Base-by-base conservation (phyloP, 495 filamentous ascomycete species). In the Aspergillus olivimuriae region DNA sequence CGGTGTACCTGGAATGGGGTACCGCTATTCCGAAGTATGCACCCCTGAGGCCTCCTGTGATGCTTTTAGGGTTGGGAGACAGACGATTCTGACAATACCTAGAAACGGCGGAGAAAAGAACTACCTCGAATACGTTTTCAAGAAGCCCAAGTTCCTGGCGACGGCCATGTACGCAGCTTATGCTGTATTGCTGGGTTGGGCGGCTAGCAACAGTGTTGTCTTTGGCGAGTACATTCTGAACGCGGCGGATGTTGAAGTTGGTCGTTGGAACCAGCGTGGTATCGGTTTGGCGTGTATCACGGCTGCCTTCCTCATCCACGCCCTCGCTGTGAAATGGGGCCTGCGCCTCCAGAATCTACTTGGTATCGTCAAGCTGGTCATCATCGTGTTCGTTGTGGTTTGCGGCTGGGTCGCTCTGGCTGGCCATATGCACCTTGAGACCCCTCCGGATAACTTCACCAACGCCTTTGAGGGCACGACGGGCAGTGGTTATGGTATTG, bases 221-320 rank as follows among this genome's bases (percentile, higher is more conserved):
- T 87, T 87, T 37, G 82, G 82, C 26, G 70, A 79, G 37, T 86
- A 87, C 46, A 74, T 87, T 36, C 73, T 87, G 41, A 72, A 74
- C 46, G 84, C 83, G 1, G 63, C 75, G 0, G 76, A 79, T 15
- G 58, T 73, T 6, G 71, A 78, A 34, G 74, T 77, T 6, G 74
- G 75, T 46, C 72, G 78, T n/a, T 87, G 83, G 80, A 76, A 75
- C 38, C 77, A 83, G 47, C 77, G 82, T 39, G 81, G 78, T 17
- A 76, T 86, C 43, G 83, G 75, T 1, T 55, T 86, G 34, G 81
- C 77, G 4, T 83, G 81, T 57, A 72, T 83, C 39, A 81, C 82
- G 0, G 74, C 73, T 22, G 76, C 80, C 1, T 79, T 83, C 43
- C 53, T 76, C 4, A 65, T 87, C 35, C 81, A 87, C 45, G 60